Base-by-base conservation (phyloP, 192 early-diverging fungal species). In the Ambispora gerdemannii region DNA sequence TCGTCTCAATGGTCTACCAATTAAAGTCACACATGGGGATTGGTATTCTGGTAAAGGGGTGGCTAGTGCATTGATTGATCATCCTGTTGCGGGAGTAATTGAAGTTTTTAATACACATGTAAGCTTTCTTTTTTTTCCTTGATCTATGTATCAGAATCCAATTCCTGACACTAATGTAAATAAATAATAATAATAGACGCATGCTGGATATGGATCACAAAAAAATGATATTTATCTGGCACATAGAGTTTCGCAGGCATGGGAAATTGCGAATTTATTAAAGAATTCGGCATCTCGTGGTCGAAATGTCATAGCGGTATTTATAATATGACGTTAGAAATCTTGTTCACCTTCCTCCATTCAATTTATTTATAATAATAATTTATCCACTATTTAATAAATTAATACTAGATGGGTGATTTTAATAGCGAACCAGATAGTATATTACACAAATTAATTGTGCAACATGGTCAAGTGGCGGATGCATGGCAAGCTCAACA, bases 101-200 rank as follows among this genome's bases (percentile, higher is more conserved):
- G 80, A 86, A 52, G 67, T 86, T 15, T 84, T 81, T 66, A 86
- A 80, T 32, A 86, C 84, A 3, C 84, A 86, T 75, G 84, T 82
- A 84, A 72, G 78, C 70, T 8, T n/a, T 28, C 13, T 56, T 56
- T 27, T n/a, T n/a, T 20, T 11, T 13, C n/a, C 25, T 55, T 1
- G 25, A 17, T 10, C 15, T 27, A 19, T 13, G 28, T 11, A 25
- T 66, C 22, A n/a, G 35, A 35, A 55, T 30, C 17, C 20, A 51
- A 31, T 30, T 35, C 11, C 17, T 3, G 11, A 33, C n/a, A n/a
- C n/a, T n/a, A n/a, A n/a, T 50, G 24, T 58, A 53, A 19, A 19
- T 32, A 31, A 20, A 38, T 7, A 38, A 10, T 20, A n/a, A n/a
- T 43, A 6, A 30, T 73, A 86, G 84, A 61, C 82, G 22, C 84